A percentile compares a stretch with the other conserved stretches of the same genome.
phyloP scores from a whole-genome alignment of 164 flowering plant genomes.

The Vitis cinerea region DNA sequence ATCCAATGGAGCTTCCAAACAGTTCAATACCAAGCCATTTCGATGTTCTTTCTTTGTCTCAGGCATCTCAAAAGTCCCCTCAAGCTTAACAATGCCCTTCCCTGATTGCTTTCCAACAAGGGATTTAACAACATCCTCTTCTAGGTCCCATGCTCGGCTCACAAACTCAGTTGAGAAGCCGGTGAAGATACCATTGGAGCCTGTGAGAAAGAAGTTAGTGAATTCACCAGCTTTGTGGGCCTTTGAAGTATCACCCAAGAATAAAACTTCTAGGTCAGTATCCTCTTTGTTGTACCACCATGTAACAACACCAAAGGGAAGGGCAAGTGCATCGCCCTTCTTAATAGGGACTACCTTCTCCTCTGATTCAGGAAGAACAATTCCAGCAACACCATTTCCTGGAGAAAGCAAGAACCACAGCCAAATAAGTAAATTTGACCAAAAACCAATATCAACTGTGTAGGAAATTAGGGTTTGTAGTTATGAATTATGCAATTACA shows the following conservation, averaged over 20 bases:
- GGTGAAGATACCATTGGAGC: conserved; percentile 65
- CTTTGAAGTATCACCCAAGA: conserved; percentile 70
- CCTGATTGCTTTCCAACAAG: conserved; percentile 53
- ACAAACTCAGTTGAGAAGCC: conserved; percentile 86
- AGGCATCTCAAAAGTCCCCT: conserved; percentile 38
- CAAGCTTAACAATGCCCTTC: conserved; percentile 59
- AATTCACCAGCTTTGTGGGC: conserved; percentile 76
- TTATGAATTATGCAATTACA: too few species aligned
- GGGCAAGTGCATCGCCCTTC: conserved; percentile 79
- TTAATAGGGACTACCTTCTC: conserved; percentile 75
- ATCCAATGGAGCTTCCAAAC: conserved; percentile 79
- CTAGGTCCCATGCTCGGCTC: conserved; percentile 68
- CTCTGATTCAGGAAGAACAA: conserved; percentile 63
- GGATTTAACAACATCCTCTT: conserved; percentile 39
- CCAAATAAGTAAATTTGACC: neutral
- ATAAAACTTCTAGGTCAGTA: conserved; percentile 65
- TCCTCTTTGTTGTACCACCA: conserved; percentile 90
- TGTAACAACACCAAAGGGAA: conserved; percentile 76
- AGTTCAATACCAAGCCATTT: conserved; percentile 63
- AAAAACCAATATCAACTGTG: neutral
- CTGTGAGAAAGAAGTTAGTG: conserved; percentile 67
- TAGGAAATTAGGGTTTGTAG: neutral
- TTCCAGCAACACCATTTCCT: conserved; percentile 77
- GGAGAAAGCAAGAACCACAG: neutral
- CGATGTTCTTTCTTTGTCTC: conserved; percentile 54